These are phyloP conservation scores for Podospora pseudocomata DNA, from an alignment of 495 filamentous ascomycete species.

Conservation along the genomic window DNA sequence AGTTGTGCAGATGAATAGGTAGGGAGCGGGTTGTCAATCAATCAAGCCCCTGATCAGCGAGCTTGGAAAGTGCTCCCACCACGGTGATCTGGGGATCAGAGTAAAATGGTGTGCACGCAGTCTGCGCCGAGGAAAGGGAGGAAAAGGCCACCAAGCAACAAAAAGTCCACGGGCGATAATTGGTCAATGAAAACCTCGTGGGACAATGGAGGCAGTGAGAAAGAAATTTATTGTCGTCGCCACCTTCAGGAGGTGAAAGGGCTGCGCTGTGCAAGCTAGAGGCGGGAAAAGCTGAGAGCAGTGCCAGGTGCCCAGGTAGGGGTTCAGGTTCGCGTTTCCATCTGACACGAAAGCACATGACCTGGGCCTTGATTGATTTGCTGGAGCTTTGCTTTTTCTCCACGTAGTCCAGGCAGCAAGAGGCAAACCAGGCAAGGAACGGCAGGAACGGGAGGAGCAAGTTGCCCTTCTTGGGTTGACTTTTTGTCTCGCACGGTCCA, in stretches of 20 bases:
- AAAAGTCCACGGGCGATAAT: not conserved
- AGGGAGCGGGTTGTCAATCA: not conserved
- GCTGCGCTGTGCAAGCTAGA: not conserved
- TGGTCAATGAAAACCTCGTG: not conserved
- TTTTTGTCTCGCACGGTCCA: constrained; percentile 6
- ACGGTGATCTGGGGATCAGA: not conserved
- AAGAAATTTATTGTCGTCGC: constrained; percentile 7
- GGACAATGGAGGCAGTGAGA: not conserved
- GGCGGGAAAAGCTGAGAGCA: constrained; percentile 2
- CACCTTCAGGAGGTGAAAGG: constrained; percentile 13
- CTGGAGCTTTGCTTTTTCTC: constrained; percentile 9
- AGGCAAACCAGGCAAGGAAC: constrained; percentile 20
- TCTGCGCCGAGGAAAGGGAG: not conserved
- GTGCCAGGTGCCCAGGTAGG: not conserved
- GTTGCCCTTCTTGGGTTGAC: not conserved
- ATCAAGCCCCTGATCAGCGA: not conserved
- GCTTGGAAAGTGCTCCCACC: not conserved
- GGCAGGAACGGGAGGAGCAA: not conserved
- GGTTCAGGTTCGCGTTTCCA: constrained; percentile 19
- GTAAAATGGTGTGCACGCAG: not conserved
- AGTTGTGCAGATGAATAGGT: not conserved
- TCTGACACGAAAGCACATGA: constrained; percentile 31
- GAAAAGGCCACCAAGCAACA: not conserved
- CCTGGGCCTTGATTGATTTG: constrained; percentile 14
- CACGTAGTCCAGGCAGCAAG: not conserved